Evolutionary conservation across 1,284 basidiomycete species (phyloP).

Genomic region (Cystobasidiaceae sp.): DNA sequence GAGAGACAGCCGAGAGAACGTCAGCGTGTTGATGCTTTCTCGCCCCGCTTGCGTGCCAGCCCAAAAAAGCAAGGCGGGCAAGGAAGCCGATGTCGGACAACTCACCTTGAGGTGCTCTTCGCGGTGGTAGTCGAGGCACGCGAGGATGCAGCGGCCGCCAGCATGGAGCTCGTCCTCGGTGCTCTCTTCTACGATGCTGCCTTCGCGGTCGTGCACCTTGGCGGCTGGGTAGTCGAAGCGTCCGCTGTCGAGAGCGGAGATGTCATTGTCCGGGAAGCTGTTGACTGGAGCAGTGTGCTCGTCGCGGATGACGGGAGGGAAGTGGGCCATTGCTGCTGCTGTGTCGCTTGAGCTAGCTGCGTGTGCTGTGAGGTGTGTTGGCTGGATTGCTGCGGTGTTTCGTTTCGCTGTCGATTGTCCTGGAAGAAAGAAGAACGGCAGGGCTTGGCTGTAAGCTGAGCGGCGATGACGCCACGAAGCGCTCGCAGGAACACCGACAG

Average conservation of each 20-base stretch:
- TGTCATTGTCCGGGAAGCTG: slow-evolving; percentile 1
- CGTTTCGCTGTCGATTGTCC: no score
- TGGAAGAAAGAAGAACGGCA: neutral
- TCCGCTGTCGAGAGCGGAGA: slow-evolving; percentile 11
- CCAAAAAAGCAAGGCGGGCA: neutral
- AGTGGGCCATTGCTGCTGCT: neutral
- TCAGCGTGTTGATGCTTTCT: neutral
- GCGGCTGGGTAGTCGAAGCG: slow-evolving; percentile 1
- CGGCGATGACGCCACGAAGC: slow-evolving; percentile 5
- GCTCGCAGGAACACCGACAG: no score
- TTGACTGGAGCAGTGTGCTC: neutral
- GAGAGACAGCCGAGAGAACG: neutral
- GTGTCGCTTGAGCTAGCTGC: neutral
- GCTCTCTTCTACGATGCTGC: slow-evolving; percentile 2
- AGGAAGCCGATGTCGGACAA: neutral
- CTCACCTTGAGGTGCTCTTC: slow-evolving; percentile 17
- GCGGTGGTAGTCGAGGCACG: slow-evolving; percentile 10
- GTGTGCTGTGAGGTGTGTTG: neutral
- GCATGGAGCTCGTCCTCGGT: neutral
- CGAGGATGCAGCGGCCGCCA: slow-evolving; percentile 12
- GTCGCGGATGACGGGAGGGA: neutral
- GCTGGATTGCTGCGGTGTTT: no score
- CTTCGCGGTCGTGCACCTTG: slow-evolving; percentile 8
- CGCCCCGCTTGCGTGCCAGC: neutral
- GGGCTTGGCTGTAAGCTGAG: neutral